Percentiles rank a stretch among this genome's conserved stretches.
These are phyloP conservation scores for Porphyrellus sp. DNA, from an alignment of 1,284 basidiomycete species.

Conservation along the genomic window DNA sequence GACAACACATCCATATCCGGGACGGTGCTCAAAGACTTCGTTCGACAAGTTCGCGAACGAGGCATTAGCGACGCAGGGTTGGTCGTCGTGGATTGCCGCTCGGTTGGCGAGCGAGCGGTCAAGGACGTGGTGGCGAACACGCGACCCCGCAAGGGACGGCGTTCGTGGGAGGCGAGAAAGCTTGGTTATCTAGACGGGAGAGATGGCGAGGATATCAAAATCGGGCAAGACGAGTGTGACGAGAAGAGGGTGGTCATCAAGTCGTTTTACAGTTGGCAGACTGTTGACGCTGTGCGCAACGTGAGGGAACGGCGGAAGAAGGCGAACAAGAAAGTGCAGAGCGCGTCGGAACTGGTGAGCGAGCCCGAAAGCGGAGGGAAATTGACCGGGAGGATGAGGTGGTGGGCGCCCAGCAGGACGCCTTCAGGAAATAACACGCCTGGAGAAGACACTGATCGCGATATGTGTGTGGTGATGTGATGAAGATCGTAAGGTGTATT, in stretches of 20 bases:
- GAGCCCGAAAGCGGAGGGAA: slow-evolving; percentile 26
- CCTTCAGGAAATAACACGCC: slow-evolving; percentile 28
- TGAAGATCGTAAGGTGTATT: slow-evolving; percentile 20
- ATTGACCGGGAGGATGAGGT: slow-evolving; percentile 17
- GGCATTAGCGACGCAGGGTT: slow-evolving; percentile 51
- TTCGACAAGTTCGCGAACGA: slow-evolving; percentile 51
- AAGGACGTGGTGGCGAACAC: slow-evolving; percentile 55
- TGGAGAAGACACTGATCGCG: slow-evolving; percentile 37
- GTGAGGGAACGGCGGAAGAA: slow-evolving; percentile 53
- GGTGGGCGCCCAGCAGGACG: slow-evolving; percentile 27
- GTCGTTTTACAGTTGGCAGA: slow-evolving; percentile 86
- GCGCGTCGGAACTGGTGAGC: slow-evolving; percentile 30
- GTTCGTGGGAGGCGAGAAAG: slow-evolving; percentile 62
- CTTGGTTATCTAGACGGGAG: slow-evolving; percentile 64
- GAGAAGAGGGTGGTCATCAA: slow-evolving; percentile 71
- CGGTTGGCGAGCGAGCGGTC: slow-evolving; percentile 58
- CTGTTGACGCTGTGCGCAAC: slow-evolving; percentile 66
- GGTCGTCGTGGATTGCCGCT: slow-evolving; percentile 75
- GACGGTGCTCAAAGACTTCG: slow-evolving; percentile 64
- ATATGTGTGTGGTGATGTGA: slow-evolving; percentile 48
- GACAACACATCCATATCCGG: slow-evolving; percentile 77
- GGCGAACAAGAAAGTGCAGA: slow-evolving; percentile 42
- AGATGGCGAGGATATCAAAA: slow-evolving; percentile 58
- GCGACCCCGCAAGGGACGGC: slow-evolving; percentile 70
- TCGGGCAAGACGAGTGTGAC: slow-evolving; percentile 76